These are phyloP conservation scores for Trichomonas tenax DNA, from an alignment of 208 protist genomes.

Conservation along the genomic window DNA sequence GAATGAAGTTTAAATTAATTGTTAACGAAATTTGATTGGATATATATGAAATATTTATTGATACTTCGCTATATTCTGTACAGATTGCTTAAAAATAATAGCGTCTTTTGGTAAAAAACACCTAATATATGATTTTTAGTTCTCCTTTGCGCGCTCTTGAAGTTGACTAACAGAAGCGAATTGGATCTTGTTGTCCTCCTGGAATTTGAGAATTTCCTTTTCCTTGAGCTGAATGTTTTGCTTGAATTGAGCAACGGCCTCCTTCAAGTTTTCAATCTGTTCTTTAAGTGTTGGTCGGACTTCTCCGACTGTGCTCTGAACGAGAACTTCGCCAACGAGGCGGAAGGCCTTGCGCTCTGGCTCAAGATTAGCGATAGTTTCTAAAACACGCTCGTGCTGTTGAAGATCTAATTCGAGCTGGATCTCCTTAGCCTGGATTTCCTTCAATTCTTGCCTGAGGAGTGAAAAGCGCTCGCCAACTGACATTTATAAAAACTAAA, in stretches of 20 bases:
- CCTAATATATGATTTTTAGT: not conserved
- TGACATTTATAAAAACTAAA: not conserved
- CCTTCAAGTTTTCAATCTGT: not conserved
- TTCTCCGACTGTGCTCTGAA: constrained; percentile 12
- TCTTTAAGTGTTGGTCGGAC: not conserved
- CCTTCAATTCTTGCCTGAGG: not conserved
- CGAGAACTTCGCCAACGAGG: constrained; percentile 4
- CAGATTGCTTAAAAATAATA: too few species aligned
- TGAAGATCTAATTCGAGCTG: constrained; percentile 3
- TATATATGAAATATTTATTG: too few species aligned
- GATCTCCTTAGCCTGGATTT: not conserved
- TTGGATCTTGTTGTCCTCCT: constrained; percentile 11
- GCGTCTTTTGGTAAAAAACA: too few species aligned
- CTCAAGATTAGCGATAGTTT: not conserved
- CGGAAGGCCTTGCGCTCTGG: not conserved
- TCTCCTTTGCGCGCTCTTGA: not conserved
- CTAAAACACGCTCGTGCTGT: not conserved
- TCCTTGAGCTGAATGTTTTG: not conserved
- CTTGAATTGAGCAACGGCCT: not conserved
- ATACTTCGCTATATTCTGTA: too few species aligned
- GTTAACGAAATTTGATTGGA: too few species aligned
- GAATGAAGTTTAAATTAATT: too few species aligned
- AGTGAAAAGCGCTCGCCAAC: not conserved
- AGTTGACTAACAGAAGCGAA: not conserved
- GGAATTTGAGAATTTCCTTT: not conserved